A percentile compares a stretch with the other conserved stretches of the same genome.
Evolutionary conservation across 2,329 filamentous ascomycete species (phyloP).

Genomic region (Neofusicoccum umdonicola): DNA sequence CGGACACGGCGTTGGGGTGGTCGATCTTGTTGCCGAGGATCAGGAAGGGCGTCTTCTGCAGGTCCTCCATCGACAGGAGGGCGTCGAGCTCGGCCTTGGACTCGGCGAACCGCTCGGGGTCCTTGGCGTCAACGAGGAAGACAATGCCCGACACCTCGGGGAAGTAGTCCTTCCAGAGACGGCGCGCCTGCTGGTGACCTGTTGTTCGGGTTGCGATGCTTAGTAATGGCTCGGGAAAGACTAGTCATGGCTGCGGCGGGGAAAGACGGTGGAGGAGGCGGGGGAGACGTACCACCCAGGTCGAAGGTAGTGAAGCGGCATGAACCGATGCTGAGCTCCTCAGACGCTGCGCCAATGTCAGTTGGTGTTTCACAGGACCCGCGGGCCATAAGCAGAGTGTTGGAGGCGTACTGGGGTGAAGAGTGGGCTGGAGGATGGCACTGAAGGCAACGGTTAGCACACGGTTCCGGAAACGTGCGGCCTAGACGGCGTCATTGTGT

Average conservation of each 20-base stretch:
- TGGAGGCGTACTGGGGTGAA: slow-evolving; percentile 73
- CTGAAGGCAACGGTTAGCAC: background rate
- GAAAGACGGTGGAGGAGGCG: background rate
- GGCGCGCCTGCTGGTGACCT: slow-evolving; percentile 38
- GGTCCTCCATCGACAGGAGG: slow-evolving; percentile 93
- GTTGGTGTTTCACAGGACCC: background rate
- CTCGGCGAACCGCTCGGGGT: slow-evolving; percentile 90
- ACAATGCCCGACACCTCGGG: slow-evolving; percentile 68
- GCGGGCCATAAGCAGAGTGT: background rate
- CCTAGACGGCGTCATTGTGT: background rate
- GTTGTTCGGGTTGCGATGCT: background rate
- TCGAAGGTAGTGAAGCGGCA: slow-evolving; percentile 93
- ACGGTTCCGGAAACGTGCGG: background rate
- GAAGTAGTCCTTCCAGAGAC: slow-evolving; percentile 41
- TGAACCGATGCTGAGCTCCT: slow-evolving; percentile 50
- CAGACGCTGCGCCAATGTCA: slow-evolving; percentile 59
- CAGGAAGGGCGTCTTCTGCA: slow-evolving; percentile 91
- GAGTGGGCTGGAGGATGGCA: slow-evolving; percentile 53
- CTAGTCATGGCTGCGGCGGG: background rate
- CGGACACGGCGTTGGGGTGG: slow-evolving; percentile 89
- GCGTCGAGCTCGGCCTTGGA: slow-evolving; percentile 95
- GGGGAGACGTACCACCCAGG: slow-evolving; percentile 60
- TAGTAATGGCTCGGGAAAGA: slow-evolving; percentile 1
- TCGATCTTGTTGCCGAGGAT: slow-evolving; percentile 99
- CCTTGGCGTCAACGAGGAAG: slow-evolving; percentile 96